These are phyloP conservation scores for Polyporus arcularius DNA, from an alignment of 768 basidiomycete genomes.

Conservation along the genomic window DNA sequence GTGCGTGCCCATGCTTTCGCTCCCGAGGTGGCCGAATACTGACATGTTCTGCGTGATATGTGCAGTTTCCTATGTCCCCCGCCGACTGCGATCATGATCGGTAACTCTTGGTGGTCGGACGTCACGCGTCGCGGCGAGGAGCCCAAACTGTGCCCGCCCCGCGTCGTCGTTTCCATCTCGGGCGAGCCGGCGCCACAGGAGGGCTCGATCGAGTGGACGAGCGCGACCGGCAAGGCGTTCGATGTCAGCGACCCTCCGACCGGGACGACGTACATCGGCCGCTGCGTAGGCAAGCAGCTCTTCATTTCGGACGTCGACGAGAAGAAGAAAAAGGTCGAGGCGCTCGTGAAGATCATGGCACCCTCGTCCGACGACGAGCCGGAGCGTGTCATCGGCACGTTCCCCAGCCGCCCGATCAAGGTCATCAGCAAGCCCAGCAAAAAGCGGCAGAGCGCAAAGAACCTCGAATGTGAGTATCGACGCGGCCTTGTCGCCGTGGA, in stretches of 20 bases:
- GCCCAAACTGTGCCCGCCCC: constrained; percentile 72
- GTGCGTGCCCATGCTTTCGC: constrained; percentile 38
- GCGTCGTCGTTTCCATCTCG: constrained; percentile 88
- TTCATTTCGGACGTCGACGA: constrained; percentile 95
- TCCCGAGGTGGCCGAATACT: constrained; percentile 8
- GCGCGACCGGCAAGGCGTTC: constrained; percentile 80
- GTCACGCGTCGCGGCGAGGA: constrained; percentile 73
- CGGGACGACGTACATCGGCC: constrained; percentile 87
- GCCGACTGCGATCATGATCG: constrained; percentile 92
- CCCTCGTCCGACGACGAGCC: constrained; percentile 78
- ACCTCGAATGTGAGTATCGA: constrained; percentile 75
- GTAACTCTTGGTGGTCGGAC: constrained; percentile 93
- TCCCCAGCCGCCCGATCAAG: constrained; percentile 94
- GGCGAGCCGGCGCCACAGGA: constrained; percentile 87
- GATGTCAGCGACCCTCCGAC: constrained; percentile 78
- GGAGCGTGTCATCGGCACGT: constrained; percentile 83
- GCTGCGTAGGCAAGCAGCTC: constrained; percentile 91
- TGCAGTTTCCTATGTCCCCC: constrained; percentile 87
- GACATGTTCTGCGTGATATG: constrained; percentile 16
- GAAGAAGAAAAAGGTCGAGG: constrained; percentile 94
- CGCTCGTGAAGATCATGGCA: constrained; percentile 86
- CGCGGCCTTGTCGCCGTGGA: constrained; percentile 4
- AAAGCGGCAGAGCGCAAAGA: constrained; percentile 93
- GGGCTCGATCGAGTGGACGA: constrained; percentile 85
- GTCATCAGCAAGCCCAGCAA: constrained; percentile 99